Evolutionary conservation across 441 rosid genomes (phyloP).

Genomic region (Corymbia calophylla): DNA sequence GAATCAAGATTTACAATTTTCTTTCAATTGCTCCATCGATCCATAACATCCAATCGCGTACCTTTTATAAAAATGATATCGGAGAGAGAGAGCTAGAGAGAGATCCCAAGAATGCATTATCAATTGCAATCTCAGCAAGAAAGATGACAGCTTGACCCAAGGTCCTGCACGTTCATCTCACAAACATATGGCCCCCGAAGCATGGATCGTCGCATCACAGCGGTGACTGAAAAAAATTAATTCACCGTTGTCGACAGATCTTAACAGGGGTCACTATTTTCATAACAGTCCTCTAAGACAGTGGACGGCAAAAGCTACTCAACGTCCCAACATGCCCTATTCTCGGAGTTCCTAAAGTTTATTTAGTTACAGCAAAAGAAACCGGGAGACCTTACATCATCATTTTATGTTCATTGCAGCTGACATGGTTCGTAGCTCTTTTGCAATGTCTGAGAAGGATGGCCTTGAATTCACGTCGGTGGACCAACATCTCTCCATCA

Average conservation of each 20-base stretch:
- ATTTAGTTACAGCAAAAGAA: constrained; percentile 3
- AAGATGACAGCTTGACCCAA: neutral
- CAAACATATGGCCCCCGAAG: neutral
- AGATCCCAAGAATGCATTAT: neutral
- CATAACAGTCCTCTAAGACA: neutral
- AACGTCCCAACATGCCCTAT: constrained; percentile 10
- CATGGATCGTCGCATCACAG: neutral
- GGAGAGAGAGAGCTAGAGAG: neutral
- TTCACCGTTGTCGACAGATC: neutral
- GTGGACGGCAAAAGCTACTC: constrained; percentile 7
- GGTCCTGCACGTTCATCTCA: neutral
- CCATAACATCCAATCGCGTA: neutral
- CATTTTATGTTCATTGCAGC: constrained; percentile 29
- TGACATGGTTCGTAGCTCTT: constrained; percentile 45
- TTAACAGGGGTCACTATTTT: neutral
- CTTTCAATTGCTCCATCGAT: neutral
- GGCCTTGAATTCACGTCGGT: constrained; percentile 45
- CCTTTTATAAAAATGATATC: neutral
- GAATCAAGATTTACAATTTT: neutral
- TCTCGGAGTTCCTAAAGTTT: neutral
- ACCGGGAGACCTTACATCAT: neutral
- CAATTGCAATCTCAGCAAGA: neutral
- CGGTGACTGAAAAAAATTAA: neutral
- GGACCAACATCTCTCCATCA: constrained; percentile 64
- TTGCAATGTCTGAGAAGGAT: constrained; percentile 43